Percentiles rank a stretch among this genome's conserved stretches.
Evolutionary conservation across 164 flowering plant genomes (phyloP).

Genomic region (Tetracentron sinense): DNA sequence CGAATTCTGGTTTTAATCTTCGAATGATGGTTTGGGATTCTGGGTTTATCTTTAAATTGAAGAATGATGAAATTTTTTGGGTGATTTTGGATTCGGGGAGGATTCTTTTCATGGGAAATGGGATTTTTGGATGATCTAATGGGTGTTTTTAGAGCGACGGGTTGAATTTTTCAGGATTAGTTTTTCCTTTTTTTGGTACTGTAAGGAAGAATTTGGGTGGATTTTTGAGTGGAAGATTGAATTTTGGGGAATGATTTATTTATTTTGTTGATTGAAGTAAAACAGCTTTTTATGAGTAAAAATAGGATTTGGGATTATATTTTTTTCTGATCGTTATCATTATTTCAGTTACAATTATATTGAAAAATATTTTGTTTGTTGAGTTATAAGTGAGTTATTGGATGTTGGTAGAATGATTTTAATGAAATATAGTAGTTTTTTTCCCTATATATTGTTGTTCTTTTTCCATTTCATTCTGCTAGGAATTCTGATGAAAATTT

Average conservation of each 20-base stretch:
- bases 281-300: too few species aligned
- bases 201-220: too few species aligned
- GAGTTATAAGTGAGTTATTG: background rate
- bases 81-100: background rate
- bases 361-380: too few species aligned
- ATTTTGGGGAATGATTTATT: background rate
- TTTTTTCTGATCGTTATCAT: too few species aligned
- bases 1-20: background rate
- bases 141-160: too few species aligned
- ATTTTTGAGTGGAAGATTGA: too few species aligned
- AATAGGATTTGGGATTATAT: too few species aligned
- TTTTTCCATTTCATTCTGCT: background rate
- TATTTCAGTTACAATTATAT: too few species aligned
- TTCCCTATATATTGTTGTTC: background rate
- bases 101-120: background rate
- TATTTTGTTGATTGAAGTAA: background rate
- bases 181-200: too few species aligned
- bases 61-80: background rate
- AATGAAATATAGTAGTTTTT: background rate
- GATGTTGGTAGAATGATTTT: background rate
- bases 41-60: constrained; percentile 2
- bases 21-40: constrained; percentile 1
- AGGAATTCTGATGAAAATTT: background rate
- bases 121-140: background rate
- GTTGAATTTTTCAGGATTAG: too few species aligned